Evolutionary conservation across 305 asterid species (phyloP), one percentile per base, ranked within the genome.

Genomic region (Fraxinus baroniana): DNA sequence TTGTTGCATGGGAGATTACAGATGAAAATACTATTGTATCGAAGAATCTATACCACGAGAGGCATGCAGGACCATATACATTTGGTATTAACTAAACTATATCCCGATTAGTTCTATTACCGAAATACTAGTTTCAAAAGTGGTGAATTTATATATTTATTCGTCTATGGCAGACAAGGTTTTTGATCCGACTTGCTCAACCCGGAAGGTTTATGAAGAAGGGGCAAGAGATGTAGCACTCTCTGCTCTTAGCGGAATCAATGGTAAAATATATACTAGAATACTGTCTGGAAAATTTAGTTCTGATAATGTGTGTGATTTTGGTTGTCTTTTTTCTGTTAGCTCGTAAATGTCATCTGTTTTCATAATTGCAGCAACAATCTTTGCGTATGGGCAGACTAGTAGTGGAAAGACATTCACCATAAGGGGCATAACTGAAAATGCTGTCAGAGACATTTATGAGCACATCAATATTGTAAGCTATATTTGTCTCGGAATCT

Each of bases 321-420:
- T 32, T 80, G 77, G 24, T 82, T 39, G 22, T 4, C 33, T 4
- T 24, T 4, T 24, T 78, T 36, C 7, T 30, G 32, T 49, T 78
- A 28, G 24, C 22, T 72, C 52, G 44, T 80, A 39, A 30, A 78
- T 79, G 78, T 66, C 84, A 82, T 76, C 73, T 74, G 35, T 30
- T 70, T 39, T 52, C 74, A 57, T 66, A 70, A 81, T 76, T 83
- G 88, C 95, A 95, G 99, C 98, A 55, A 96, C 99, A 28, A 91
- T 96, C 73, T 96, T 95, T 83, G 98, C 98, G 12, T 96, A 94
- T 84, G 99, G 98, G 66, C 98, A 96, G 89, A 96, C 98, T 78
- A 93, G 97, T 79, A 96, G 99, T 80, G 99, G 99, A 32, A 96
- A 96, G 88, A 94, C 98, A 17, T 96, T 90, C 85, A 96, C 99